Conservation (phyloP, 805 yeast genomes). For the Wickerhamomyces hampshirensis region DNA sequence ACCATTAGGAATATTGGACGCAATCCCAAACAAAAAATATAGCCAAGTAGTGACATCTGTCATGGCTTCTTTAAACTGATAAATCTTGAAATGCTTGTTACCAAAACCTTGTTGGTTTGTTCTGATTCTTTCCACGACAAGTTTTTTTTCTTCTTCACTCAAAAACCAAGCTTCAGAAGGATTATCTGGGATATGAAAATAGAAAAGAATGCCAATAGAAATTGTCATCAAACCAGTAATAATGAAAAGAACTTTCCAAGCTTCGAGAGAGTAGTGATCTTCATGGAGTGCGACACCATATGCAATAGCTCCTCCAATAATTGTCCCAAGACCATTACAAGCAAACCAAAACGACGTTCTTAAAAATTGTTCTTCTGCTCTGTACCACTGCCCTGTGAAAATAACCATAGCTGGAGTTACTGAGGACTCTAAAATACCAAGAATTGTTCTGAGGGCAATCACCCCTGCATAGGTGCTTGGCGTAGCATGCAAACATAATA, state of each 20-base stretch:
- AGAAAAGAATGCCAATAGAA: slow-evolving; percentile 40
- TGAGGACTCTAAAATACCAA: slow-evolving; percentile 47
- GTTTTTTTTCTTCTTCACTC: slow-evolving; percentile 37
- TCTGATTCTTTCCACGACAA: slow-evolving; percentile 48
- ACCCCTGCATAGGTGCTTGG: slow-evolving; percentile 33
- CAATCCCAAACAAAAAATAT: slow-evolving; percentile 33
- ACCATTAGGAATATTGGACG: slow-evolving; percentile 46
- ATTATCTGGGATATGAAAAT: slow-evolving; percentile 47
- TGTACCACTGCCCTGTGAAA: slow-evolving; percentile 54
- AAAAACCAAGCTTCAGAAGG: slow-evolving; percentile 46
- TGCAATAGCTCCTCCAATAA: slow-evolving; percentile 47
- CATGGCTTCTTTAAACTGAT: slow-evolving; percentile 48
- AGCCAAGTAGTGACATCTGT: slow-evolving; percentile 46
- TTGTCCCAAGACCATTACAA: slow-evolving; percentile 39
- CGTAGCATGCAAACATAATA: slow-evolving; percentile 47
- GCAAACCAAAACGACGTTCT: slow-evolving; percentile 40
- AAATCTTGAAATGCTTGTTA: slow-evolving; percentile 44
- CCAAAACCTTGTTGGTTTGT: slow-evolving; percentile 54
- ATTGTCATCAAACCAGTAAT: slow-evolving; percentile 56
- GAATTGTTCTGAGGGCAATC: slow-evolving; percentile 39
- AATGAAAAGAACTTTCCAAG: slow-evolving; percentile 59
- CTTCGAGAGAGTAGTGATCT: slow-evolving; percentile 33
- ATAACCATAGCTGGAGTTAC: slow-evolving; percentile 53
- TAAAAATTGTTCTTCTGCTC: slow-evolving; percentile 36
- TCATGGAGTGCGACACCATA: slow-evolving; percentile 42